Percentiles rank a stretch among this genome's conserved stretches.
Conservation (phyloP, 768 basidiomycete species). For the Rhizopogon roseolus region DNA sequence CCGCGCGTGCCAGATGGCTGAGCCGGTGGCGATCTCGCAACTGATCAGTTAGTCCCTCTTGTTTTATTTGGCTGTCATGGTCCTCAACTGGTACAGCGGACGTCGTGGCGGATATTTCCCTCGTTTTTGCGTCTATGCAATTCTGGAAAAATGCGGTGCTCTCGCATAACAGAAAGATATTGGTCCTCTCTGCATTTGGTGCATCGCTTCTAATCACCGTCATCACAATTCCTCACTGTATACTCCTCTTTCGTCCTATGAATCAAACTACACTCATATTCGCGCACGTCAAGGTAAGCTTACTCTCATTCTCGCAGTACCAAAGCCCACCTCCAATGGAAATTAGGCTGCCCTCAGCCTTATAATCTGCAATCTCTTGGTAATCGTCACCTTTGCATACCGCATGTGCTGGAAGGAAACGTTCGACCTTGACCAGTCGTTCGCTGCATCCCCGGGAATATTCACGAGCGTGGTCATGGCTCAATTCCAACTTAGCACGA, state of each 20-base stretch:
- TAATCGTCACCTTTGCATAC: constrained; percentile 19
- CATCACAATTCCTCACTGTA: constrained; percentile 13
- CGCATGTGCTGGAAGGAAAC: constrained; percentile 7
- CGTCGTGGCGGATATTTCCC: neutral
- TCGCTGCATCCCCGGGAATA: neutral
- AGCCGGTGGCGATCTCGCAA: constrained; percentile 9
- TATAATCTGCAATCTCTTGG: constrained; percentile 24
- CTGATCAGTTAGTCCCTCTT: constrained; percentile 13
- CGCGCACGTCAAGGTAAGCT: constrained; percentile 15
- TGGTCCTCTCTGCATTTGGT: constrained; percentile 17
- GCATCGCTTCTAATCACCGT: constrained; percentile 16
- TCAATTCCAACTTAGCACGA: neutral
- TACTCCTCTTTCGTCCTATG: constrained; percentile 3
- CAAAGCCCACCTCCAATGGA: neutral
- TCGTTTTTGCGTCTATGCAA: constrained; percentile 1
- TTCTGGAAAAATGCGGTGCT: constrained; percentile 12
- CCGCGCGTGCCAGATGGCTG: constrained; percentile 6
- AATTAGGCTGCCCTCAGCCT: constrained; percentile 17
- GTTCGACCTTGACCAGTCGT: constrained; percentile 5
- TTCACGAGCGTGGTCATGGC: neutral
- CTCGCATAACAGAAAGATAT: constrained; percentile 7
- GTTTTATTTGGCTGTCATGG: neutral
- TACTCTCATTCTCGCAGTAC: neutral
- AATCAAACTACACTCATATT: constrained; percentile 11
- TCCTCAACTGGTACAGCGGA: neutral